Base-by-base conservation (phyloP, 345 rosid species). In the Trapa incisa region DNA sequence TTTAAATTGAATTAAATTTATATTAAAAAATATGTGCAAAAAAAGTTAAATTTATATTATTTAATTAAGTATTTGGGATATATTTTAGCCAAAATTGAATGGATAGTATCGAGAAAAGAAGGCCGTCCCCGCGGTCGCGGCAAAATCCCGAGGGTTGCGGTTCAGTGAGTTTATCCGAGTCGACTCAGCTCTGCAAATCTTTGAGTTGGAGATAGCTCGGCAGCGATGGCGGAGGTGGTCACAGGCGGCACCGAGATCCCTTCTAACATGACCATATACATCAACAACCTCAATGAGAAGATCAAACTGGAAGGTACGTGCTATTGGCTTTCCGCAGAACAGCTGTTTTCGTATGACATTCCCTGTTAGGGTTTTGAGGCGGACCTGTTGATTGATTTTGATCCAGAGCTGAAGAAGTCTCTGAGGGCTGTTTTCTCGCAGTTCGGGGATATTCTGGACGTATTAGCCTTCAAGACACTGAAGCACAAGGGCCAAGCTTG, bases 401-500 rank as follows among this genome's bases (percentile, higher is more conserved):
- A 12, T 61, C 63, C 81, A 94, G 97, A 82, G 78, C 78, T 95
- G 87, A 89, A 95, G 94, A 87, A 89, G 77, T 89, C 96, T 64
- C 76, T 95, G 76, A 83, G 80, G 73, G 92, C 92, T 1, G 96
- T 95, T 74, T 91, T 95, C 82, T 82, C 96, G 37, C 92, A 89
- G 66, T 91, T 89, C 58, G 99, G 99, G 67, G 86, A 89, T 90
- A 91, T 95, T 69, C 5, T 95, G 80, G 99, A 91, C 69, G 88
- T 95, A 33, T 65, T 85, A 75, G 96, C 97, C 11, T 95, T 89
- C 82, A 91, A 89, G 89, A 95, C 97, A 36, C 69, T 95, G 82
- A 95, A 95, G 76, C 99, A 91, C 75, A 89, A 95, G 78, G 99
- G 99, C 5, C 99, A 95, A 81, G 96, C 97, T 80, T 95, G 99